These are phyloP conservation scores for Cercospora nicotianae DNA, from an alignment of 2,329 filamentous ascomycete species.

Conservation along the genomic window DNA sequence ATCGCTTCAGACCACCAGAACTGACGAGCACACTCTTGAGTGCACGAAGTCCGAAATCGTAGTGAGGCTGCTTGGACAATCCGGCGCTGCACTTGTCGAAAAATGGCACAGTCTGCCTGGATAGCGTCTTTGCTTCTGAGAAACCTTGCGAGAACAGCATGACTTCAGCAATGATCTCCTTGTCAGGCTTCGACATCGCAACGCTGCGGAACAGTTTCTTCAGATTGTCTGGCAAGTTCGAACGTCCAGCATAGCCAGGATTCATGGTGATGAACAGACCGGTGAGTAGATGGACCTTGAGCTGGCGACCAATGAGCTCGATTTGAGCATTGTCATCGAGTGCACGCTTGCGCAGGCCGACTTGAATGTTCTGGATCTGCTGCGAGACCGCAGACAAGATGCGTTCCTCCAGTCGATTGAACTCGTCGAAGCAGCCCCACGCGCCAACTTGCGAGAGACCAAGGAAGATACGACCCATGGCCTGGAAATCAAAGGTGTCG, in stretches of 20 bases:
- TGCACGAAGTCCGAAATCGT: slow-evolving; percentile 96
- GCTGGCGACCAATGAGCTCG: slow-evolving; percentile 86
- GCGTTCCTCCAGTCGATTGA: slow-evolving; percentile 96
- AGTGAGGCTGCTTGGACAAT: slow-evolving; percentile 95
- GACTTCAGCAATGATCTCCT: slow-evolving; percentile 98
- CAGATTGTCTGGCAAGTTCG: slow-evolving; percentile 95
- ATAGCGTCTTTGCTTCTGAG: slow-evolving; percentile 89
- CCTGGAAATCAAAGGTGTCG: slow-evolving; percentile 99
- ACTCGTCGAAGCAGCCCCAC: slow-evolving; percentile 99
- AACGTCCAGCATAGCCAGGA: slow-evolving; percentile 95
- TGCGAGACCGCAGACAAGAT: slow-evolving; percentile 98
- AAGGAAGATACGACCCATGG: slow-evolving; percentile 98
- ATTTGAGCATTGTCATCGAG: slow-evolving; percentile 85
- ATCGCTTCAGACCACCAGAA: slow-evolving; percentile 91
- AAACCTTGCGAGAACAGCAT: slow-evolving; percentile 99
- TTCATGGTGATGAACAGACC: slow-evolving; percentile 99
- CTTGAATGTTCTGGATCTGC: slow-evolving; percentile 98
- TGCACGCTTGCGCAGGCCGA: slow-evolving; percentile 82
- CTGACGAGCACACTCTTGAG: slow-evolving; percentile 98
- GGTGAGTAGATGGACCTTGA: slow-evolving; percentile 87
- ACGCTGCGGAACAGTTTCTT: slow-evolving; percentile 99
- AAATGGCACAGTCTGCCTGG: slow-evolving; percentile 95
- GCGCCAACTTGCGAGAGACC: slow-evolving; percentile 98
- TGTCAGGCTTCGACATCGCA: slow-evolving; percentile 99
- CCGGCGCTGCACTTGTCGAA: slow-evolving; percentile 83